These are phyloP conservation scores for Lactarius vividus DNA, from an alignment of 768 basidiomycete species.

Conservation along the genomic window DNA sequence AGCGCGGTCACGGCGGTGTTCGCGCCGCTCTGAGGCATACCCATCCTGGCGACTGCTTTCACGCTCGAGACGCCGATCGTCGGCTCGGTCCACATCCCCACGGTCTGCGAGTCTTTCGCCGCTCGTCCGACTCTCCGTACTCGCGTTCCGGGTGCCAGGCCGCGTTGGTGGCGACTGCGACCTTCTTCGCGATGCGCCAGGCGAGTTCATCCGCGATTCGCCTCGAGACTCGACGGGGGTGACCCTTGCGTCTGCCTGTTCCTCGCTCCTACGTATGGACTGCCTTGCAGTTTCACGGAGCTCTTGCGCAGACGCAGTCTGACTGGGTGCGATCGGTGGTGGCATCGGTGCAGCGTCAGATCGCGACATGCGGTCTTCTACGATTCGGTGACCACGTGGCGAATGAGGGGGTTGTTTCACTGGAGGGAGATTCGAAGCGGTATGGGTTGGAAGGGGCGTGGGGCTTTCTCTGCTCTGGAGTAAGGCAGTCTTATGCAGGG, in stretches of 20 bases:
- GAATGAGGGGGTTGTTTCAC: conserved; percentile 39
- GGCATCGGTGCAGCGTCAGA: conserved; percentile 59
- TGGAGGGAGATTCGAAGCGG: conserved; percentile 23
- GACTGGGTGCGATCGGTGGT: conserved; percentile 74
- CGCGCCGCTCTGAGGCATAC: conserved; percentile 33
- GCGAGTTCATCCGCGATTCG: conserved; percentile 53
- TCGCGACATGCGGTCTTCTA: conserved; percentile 42
- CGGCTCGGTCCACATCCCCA: conserved; percentile 44
- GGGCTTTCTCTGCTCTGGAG: conserved; percentile 25
- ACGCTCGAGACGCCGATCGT: conserved; percentile 55
- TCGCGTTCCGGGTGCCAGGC: conserved; percentile 67
- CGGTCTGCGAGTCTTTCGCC: conserved; percentile 60
- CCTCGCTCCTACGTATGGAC: conserved; percentile 39
- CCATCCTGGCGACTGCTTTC: conserved; percentile 45
- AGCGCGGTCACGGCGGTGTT: conserved; percentile 42
- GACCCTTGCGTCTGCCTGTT: conserved; percentile 38
- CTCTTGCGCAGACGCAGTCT: conserved; percentile 75
- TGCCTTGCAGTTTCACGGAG: conserved; percentile 78
- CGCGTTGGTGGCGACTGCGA: conserved; percentile 64
- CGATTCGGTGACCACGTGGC: conserved; percentile 39
- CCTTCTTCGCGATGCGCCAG: conserved; percentile 53
- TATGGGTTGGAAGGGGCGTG: conserved; percentile 29
- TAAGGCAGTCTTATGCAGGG: conserved; percentile 13
- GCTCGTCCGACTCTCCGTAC: conserved; percentile 70
- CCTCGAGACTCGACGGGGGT: conserved; percentile 24